Base-by-base conservation (phyloP, 2,329 filamentous ascomycete species). In the Fusarium scirpi region DNA sequence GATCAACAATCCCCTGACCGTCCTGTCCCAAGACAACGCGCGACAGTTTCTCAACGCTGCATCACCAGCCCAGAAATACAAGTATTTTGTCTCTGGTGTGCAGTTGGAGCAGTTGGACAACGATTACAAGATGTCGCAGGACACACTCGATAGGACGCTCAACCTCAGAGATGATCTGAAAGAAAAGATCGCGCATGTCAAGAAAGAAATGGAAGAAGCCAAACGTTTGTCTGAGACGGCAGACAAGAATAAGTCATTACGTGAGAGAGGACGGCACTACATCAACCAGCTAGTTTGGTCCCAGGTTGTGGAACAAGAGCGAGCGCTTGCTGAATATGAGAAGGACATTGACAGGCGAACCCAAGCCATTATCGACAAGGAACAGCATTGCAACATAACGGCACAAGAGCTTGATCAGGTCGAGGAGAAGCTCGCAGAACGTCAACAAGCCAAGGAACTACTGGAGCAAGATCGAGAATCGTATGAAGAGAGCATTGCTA, bases 1-100 rank as follows among this genome's bases (percentile, higher is more conserved):
- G 78, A 94, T 99, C 61, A 95, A 98, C 77, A 99, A 99, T 74
- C 96, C 96, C 1, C 91, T 99, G 83, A 98, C 97, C 64, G 92
- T 98, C 9, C 85, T 99, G 20, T 97, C 94, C 1, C 96, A 99
- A 79, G 96, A 99, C 78, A 94, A 94, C 80, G 96, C 96, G 13
- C 90, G 96, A 13, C 92, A 97, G 62, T 99, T 99, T 75, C 86
- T 99, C 45, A 97, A 95, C 76, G 89, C 91, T 38, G 95, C 96
- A 15, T 92, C 90, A 4, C 89, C 94, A 1, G 83, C 88, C 6
- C 90, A 95, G 65, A 99, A 99, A 78, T 99, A 98, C 85, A 96
- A 93, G 72, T 98, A 98, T 76, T 99, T 99, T 77, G 88, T 97
- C 65, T 94, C 94, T 74, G 96, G 96, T 27, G 97, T 97, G 1